A percentile compares a stretch with the other conserved stretches of the same genome.
These are phyloP conservation scores for Agarophyton chilense DNA, from an alignment of 23 red algal genomes.

Conservation along the genomic window DNA sequence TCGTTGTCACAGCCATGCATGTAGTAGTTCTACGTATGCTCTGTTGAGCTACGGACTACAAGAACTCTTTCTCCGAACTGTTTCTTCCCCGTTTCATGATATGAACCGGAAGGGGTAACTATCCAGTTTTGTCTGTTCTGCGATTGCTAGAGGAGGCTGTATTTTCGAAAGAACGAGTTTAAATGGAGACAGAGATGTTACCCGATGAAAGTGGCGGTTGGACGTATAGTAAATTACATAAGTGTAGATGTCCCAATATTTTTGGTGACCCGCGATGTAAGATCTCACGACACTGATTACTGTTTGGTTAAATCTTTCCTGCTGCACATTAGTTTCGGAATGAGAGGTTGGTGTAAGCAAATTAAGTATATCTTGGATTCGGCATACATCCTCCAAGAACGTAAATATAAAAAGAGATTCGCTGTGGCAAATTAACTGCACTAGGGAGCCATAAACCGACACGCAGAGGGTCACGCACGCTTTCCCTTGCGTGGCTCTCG, in stretches of 20 bases:
- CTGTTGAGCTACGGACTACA: background rate
- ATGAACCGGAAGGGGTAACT: background rate
- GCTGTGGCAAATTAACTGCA: background rate
- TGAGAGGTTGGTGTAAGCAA: background rate
- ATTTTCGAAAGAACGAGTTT: background rate
- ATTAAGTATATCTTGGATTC: background rate
- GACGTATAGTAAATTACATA: background rate
- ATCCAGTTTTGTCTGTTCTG: background rate
- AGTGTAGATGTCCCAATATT: background rate
- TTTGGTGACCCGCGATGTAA: background rate
- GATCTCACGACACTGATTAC: background rate
- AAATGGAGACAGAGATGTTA: background rate
- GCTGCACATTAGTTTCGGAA: background rate
- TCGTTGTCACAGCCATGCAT: background rate
- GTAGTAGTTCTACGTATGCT: background rate
- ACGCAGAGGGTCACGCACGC: background rate
- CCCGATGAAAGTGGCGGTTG: background rate
- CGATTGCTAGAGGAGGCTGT: background rate
- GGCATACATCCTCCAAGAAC: conserved; percentile 4
- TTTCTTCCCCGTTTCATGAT: background rate
- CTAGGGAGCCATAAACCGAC: background rate
- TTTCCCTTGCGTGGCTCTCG: background rate
- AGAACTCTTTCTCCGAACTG: background rate
- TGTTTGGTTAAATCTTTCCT: background rate
- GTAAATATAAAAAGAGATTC: background rate